Base-by-base conservation (phyloP, 176 grass and related monocot genomes). In the Ananas comosus region DNA sequence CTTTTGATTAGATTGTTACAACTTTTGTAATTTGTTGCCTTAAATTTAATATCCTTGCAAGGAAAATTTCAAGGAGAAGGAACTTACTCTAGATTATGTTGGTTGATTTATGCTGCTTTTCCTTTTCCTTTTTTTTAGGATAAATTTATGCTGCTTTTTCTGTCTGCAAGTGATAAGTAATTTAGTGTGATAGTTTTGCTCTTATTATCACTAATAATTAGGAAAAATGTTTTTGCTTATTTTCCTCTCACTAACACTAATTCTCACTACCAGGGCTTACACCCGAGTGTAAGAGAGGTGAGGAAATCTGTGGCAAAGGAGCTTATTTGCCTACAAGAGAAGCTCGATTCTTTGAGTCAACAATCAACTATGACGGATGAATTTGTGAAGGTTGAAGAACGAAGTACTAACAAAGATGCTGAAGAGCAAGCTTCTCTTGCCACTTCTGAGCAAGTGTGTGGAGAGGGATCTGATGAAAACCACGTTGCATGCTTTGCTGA, bases 281-380 rank as follows among this genome's bases (percentile, higher is more conserved):
- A 90, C 80, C 77, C 80, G 63, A 80, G 19, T 75, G 69, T 84
- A 24, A 90, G 89, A 72, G 89, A 97, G 29, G 54, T 64, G 33
- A 97, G 89, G 63, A 97, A 90, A 65, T 85, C 79, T 66, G 69
- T 82, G 67, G 86, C 89, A 52, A 83, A 80, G 68, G 86, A 90
- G 64, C 63, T 97, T 24, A 66, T 85, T 68, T 79, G 50, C 25
- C 58, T 97, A 53, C 89, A 92, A 72, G 94, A 97, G 74, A 90
- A 80, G 50, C 79, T 92, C 42, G 89, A 97, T 82, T 65, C 59
- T 69, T 48, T 82, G 53, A 78, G 70, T 50, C 70, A 53, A n/a
- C 29, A 70, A 70, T 8, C 50, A 59, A 53, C 56, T 54, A 10
- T 12, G 22, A 79, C 66, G 51, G 64, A 56, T 64, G 13, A 70